Evolutionary conservation across 1,139 yeast genomes (phyloP), one percentile per base, ranked within the genome.

Genomic region (Yamadazyma oceani): DNA sequence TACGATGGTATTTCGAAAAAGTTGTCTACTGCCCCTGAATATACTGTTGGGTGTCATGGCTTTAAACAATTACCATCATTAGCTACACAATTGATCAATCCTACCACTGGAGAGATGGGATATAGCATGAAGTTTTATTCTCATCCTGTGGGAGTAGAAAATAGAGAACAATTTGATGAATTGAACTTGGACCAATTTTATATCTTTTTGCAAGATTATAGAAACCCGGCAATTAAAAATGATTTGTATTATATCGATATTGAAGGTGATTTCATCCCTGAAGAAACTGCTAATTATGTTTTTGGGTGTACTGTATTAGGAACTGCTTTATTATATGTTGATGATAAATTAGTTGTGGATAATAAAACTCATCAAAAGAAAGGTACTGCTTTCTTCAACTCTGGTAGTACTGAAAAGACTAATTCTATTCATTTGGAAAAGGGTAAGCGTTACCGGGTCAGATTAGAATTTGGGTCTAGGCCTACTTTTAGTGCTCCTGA

Each of bases 251-350:
- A 66, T 46, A 60, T 64, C 37, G 80, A 73, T 42, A 53, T 78
- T 39, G 75, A 48, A 37, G 62, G 78, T 37, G 57, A 60, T 24
- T 73, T 66, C 44, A 55, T 54, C 5, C 75, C 82, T 3, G 75
- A 70, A 31, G 71, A 62, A 34, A 52, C 69, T 31, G 80, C 71
- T 17, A 69, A 58, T 6, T 79, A 75, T 50, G 72, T 66, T 39
- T 73, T 80, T 49, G 80, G 82, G 19, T 55, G 70, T 34, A 54
- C 73, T 10, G 73, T 73, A 24, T 51, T 64, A 40, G 85, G 85
- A 25, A 74, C 82, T 25, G 81, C 76, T 17, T 63, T 64, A 45
- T 49, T 80, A 23, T 80, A 60, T 48, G 57, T 80, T 35, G 69
- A 80, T 48, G 82, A 58, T 39, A 49, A 74, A 50, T 57, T 77